These are phyloP conservation scores for Lecanosticta acicola DNA, from an alignment of 2,329 filamentous ascomycete genomes.

Conservation along the genomic window DNA sequence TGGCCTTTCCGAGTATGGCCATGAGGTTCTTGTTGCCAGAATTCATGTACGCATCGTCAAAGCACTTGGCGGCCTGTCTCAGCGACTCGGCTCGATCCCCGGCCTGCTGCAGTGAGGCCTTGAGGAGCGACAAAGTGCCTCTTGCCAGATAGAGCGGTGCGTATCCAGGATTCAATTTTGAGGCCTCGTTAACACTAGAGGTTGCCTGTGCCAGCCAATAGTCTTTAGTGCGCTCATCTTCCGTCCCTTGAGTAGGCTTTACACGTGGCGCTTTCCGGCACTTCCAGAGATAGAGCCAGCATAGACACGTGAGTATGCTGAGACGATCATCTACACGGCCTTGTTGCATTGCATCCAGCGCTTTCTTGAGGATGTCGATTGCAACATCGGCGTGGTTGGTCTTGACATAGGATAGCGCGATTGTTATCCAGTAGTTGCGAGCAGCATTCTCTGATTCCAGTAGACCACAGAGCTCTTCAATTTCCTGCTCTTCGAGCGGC, in stretches of 20 bases:
- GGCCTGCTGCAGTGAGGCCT: constrained; percentile 75
- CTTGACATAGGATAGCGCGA: constrained; percentile 93
- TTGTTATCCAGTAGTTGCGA: constrained; percentile 96
- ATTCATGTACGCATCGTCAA: constrained; percentile 84
- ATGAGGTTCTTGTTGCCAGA: constrained; percentile 86
- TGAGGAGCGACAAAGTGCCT: constrained; percentile 80
- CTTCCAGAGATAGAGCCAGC: constrained; percentile 88
- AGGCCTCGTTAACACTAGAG: constrained; percentile 87
- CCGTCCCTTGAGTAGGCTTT: constrained; percentile 53
- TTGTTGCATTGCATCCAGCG: constrained; percentile 58
- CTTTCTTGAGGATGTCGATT: constrained; percentile 65
- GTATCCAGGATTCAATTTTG: constrained; percentile 85
- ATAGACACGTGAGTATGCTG: constrained; percentile 75
- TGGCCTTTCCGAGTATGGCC: constrained; percentile 82
- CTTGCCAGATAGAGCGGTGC: constrained; percentile 86
- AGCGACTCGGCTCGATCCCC: constrained; percentile 71
- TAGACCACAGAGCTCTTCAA: constrained; percentile 88
- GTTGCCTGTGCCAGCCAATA: constrained; percentile 89
- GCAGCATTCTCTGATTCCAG: constrained; percentile 90
- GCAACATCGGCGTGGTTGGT: constrained; percentile 86
- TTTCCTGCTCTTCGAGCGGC: constrained; percentile 63
- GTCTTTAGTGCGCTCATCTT: constrained; percentile 85
- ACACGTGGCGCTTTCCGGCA: constrained; percentile 72
- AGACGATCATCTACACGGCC: constrained; percentile 75
- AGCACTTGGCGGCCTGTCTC: constrained; percentile 81